Base-by-base conservation (phyloP, 2,329 filamentous ascomycete genomes). In the Orbilia blumenaviensis region DNA sequence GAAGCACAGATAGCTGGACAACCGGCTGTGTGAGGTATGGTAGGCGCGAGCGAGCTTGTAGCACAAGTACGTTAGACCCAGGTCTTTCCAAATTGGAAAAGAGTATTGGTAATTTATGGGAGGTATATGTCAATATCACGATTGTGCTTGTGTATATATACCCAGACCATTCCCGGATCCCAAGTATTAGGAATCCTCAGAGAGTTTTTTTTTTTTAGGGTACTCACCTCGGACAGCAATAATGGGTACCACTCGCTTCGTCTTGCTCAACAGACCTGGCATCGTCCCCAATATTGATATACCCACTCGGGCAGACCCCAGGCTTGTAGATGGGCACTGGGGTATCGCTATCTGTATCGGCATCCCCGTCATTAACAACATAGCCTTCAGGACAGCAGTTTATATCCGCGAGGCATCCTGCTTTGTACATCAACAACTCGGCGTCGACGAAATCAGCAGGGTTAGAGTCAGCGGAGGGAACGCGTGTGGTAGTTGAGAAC, bases 141-240 rank as follows among this genome's bases (percentile, higher is more conserved):
- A n/a, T n/a, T n/a, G n/a, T n/a, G n/a, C n/a, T n/a, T n/a, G n/a
- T n/a, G n/a, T n/a, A n/a, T n/a, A n/a, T n/a, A n/a, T n/a, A n/a
- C n/a, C n/a, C n/a, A n/a, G n/a, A n/a, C n/a, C n/a, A n/a, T n/a
- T n/a, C n/a, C n/a, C n/a, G n/a, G n/a, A n/a, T n/a, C n/a, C n/a
- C n/a, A n/a, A n/a, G n/a, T n/a, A n/a, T n/a, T 27, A 32, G 10
- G 61, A n/a, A n/a, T n/a, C n/a, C n/a, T 66, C 7, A 66, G 18
- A 5, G 44, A 66, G 29, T 44, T 66, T n/a, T n/a, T n/a, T n/a
- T n/a, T n/a, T n/a, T n/a, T n/a, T n/a, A n/a, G n/a, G n/a, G n/a
- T n/a, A n/a, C 58, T 21, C 23, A 71, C 68, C 68, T 73, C 16
- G 68, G 68, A 61, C 68, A 73, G 18, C 68, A 73, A 44, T 66